phyloP scores from a whole-genome alignment of 73 alveolate genomes.

The Paramecium pentaurelia region DNA sequence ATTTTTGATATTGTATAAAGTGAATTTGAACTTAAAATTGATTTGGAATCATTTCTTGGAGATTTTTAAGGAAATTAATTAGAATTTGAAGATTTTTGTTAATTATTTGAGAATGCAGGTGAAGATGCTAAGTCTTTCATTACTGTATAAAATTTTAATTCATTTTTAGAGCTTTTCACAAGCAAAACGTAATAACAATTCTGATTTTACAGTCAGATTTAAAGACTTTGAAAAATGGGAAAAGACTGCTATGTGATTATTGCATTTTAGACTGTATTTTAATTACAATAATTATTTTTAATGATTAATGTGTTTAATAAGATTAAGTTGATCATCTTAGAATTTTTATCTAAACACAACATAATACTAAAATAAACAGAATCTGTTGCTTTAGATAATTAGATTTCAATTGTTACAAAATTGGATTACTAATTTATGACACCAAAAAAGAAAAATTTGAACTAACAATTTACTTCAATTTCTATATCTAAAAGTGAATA shows the following conservation, averaged over 20 bases:
- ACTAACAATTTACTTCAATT: neutral
- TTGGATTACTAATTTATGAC: neutral
- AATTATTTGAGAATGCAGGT: slow-evolving; percentile 10
- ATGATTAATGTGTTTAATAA: neutral
- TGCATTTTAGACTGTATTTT: neutral
- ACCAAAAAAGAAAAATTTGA: neutral
- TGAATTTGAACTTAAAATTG: slow-evolving; percentile 68
- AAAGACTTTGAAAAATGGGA: slow-evolving; percentile 17
- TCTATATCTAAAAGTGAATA: neutral
- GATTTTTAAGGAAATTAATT: slow-evolving; percentile 59
- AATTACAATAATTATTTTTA: neutral
- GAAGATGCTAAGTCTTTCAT: slow-evolving; percentile 29
- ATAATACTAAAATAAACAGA: neutral
- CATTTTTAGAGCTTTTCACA: neutral
- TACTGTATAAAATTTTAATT: neutral
- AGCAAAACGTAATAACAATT: neutral
- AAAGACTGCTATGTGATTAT: neutral
- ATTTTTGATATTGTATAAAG: slow-evolving; percentile 60
- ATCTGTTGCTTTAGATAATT: neutral
- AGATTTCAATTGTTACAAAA: neutral
- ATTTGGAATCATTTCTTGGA: slow-evolving; percentile 69
- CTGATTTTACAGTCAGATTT: neutral
- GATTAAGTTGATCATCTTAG: neutral
- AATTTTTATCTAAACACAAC: neutral
- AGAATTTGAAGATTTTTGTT: slow-evolving; percentile 9